Conservation (phyloP, 2,329 filamentous ascomycete species). For the Colletotrichum spaethianum region DNA sequence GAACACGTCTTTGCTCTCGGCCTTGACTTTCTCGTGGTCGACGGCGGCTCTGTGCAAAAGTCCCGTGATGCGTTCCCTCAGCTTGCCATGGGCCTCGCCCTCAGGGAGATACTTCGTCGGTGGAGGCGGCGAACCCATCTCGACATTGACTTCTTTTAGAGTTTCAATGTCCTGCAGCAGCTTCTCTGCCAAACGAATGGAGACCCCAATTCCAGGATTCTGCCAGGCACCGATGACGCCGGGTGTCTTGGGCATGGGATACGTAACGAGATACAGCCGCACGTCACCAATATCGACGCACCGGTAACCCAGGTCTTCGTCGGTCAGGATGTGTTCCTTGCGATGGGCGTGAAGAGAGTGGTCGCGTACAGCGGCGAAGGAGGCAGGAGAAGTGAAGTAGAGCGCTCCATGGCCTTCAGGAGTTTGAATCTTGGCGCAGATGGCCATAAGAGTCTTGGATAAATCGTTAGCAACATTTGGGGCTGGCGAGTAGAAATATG, state of each 20-base stretch:
- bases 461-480: neutral
- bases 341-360: constrained; percentile 54
- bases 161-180: constrained; percentile 55
- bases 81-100: constrained; percentile 51
- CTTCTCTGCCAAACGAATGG: constrained; percentile 60
- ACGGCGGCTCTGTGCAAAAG: constrained; percentile 59
- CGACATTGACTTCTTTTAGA: constrained; percentile 52
- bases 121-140: constrained; percentile 48
- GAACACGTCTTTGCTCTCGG: constrained; percentile 61
- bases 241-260: constrained; percentile 52
- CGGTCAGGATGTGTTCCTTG: constrained; percentile 51
- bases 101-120: constrained; percentile 57
- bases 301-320: constrained; percentile 54
- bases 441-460: constrained; percentile 53
- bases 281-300: constrained; percentile 59
- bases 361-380: constrained; percentile 45
- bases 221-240: constrained; percentile 61
- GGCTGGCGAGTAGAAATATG: neutral
- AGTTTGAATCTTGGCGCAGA: constrained; percentile 51
- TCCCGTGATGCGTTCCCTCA: constrained; percentile 58
- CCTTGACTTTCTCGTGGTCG: constrained; percentile 45
- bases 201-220: constrained; percentile 62
- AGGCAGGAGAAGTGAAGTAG: constrained; percentile 48
- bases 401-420: constrained; percentile 46
- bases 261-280: constrained; percentile 61